Evolutionary conservation across 2,329 filamentous ascomycete species (phyloP).

Genomic region (Chrysosporium keratinophilum): DNA sequence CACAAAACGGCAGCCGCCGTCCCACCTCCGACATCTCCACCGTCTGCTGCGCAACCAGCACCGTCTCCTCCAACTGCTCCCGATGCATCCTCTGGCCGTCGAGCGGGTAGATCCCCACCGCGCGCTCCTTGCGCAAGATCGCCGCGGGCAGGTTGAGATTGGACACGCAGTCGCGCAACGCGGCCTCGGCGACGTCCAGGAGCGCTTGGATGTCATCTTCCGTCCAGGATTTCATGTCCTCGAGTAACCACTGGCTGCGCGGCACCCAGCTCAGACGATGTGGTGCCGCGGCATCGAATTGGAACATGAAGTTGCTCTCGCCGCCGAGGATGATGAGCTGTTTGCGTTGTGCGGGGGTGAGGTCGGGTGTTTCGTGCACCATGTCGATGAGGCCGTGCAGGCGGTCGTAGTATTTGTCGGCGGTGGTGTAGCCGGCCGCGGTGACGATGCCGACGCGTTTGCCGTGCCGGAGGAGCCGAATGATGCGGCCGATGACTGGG

Average conservation of each 20-base stretch:
- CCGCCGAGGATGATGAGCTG: conserved; percentile 88
- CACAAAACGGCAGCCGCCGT: conserved; percentile 71
- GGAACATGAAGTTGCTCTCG: conserved; percentile 91
- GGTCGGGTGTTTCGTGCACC: conserved; percentile 50
- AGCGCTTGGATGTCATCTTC: conserved; percentile 64
- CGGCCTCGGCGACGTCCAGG: conserved; percentile 80
- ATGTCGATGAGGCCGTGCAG: conserved; percentile 79
- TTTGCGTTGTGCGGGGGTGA: conserved; percentile 58
- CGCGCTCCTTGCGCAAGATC: conserved; percentile 78
- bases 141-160: conserved; percentile 69
- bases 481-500: conserved; percentile 60
- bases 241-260: conserved; percentile 48
- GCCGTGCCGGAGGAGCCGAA: conserved; percentile 62
- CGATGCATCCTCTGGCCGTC: conserved; percentile 60
- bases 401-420: conserved; percentile 73
- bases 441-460: conserved; percentile 92
- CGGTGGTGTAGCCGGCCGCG: conserved; percentile 86
- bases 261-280: conserved; percentile 57
- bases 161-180: conserved; percentile 68
- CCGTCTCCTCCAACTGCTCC: conserved; percentile 90
- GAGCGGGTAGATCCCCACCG: conserved; percentile 64
- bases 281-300: conserved; percentile 55
- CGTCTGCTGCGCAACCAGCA: conserved; percentile 85
- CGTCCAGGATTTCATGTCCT: conserved; percentile 43
- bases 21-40: conserved; percentile 70